Evolutionary conservation across 768 basidiomycete genomes (phyloP), one percentile per base, ranked within the genome.

Genomic region (Boletus fagicola): DNA sequence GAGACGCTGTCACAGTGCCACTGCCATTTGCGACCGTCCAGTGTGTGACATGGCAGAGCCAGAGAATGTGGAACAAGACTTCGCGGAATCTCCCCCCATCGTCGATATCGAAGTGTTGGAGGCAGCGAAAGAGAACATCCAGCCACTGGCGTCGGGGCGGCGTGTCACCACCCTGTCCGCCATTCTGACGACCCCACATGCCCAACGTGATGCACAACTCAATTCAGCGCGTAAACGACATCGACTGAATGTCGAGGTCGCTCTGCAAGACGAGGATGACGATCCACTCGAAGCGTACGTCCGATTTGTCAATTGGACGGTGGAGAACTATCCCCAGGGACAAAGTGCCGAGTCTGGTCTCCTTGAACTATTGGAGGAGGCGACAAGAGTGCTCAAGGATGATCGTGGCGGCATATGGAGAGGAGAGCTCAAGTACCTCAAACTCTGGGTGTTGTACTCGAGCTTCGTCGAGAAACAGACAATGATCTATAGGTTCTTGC

Each of bases 321-420:
- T 94, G 43, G 93, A 96, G 70, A 94, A 92, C 71, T 96, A 98
- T 68, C 94, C 96, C 0, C 89, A 97, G 58, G 95, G 94, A 5
- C 88, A 91, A 55, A 90, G 87, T 49, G 87, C 87, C 1, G 89
- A 94, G 68, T 93, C 90, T 13, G 91, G 93, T 33, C 80, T 98
- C n/a, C 77, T 98, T 18, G 94, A 96, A 57, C 78, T 98, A 3
- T 75, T 99, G 8, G 97, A 99, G 68, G 90, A 93, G 67, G 91
- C 93, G 16, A 97, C 97, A 1, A 78, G 94, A 33, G 81, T 86
- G 9, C 80, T 98, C 67, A 87, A 93, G 63, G 86, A 88, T 63
- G 77, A 92, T 63, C 79, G 87, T 51, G 86, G 79, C 28, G 86
- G 88, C 0, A 78, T 77, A 59, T 98, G 92, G 84, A 81, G 80